Conservation (phyloP, 768 basidiomycete species). For the Strobilomyces dryophilus region DNA sequence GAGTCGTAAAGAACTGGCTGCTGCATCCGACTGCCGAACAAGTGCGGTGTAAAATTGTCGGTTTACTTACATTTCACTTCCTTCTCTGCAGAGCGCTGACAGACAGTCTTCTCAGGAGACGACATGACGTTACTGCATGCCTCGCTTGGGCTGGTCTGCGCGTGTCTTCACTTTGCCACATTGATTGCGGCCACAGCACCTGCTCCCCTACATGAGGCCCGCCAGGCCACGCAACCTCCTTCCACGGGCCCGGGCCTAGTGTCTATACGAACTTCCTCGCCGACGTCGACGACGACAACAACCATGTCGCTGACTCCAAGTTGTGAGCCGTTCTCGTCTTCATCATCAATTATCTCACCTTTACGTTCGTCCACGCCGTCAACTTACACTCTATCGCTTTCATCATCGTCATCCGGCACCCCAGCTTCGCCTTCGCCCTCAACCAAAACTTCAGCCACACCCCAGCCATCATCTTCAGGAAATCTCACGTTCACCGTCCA, state of each 20-base stretch:
- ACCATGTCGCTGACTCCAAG: constrained; percentile 14
- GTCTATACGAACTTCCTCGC: constrained; percentile 4
- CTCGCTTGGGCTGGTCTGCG: not conserved
- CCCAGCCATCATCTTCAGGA: constrained; percentile 12
- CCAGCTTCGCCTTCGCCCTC: constrained; percentile 10
- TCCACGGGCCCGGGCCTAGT: constrained; percentile 5
- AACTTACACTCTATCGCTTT: not conserved
- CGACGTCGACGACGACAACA: not conserved
- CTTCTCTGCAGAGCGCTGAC: not conserved
- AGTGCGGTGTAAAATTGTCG: not conserved
- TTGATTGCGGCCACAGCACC: constrained; percentile 12
- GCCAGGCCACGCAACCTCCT: constrained; percentile 10
- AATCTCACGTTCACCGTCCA: constrained; percentile 23
- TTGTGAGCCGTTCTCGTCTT: constrained; percentile 11
- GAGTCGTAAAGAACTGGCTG: not conserved
- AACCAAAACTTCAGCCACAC: constrained; percentile 6
- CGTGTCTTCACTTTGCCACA: constrained; percentile 9
- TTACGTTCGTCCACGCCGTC: not conserved
- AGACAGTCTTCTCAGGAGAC: not conserved
- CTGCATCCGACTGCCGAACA: not conserved
- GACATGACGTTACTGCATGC: constrained; percentile 12
- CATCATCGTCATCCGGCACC: constrained; percentile 6
- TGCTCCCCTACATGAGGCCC: constrained; percentile 18
- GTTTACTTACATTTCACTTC: not conserved
- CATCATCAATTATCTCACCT: constrained; percentile 6